A percentile compares a stretch with the other conserved stretches of the same genome.
phyloP scores from a whole-genome alignment of 2,329 filamentous ascomycete genomes.

The Tetracladium maxilliforme region DNA sequence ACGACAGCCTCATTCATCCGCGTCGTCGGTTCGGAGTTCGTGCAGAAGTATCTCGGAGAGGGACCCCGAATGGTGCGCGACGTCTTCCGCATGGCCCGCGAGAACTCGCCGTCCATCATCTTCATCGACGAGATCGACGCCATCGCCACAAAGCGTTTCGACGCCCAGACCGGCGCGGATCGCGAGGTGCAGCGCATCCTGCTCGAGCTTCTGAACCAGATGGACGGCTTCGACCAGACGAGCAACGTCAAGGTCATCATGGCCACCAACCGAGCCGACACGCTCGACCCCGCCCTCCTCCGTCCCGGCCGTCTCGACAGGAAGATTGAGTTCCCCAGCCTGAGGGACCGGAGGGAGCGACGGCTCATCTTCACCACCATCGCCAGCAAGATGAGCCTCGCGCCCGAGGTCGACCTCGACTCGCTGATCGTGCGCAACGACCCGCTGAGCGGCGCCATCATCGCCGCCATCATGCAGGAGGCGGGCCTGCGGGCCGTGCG shows the following conservation, averaged over 20 bases:
- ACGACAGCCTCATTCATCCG: conserved; percentile 97
- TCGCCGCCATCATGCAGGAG: conserved; percentile 98
- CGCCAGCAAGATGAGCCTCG: conserved; percentile 90
- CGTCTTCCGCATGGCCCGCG: conserved; percentile 96
- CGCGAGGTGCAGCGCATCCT: conserved; percentile 97
- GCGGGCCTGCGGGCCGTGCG: conserved; percentile 84
- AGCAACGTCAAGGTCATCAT: conserved; percentile 99
- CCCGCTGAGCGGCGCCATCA: conserved; percentile 85
- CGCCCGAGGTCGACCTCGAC: conserved; percentile 91
- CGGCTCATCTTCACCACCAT: conserved; percentile 97
- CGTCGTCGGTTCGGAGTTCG: conserved; percentile 95
- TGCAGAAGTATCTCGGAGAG: conserved; percentile 97
- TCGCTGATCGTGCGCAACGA: conserved; percentile 94
- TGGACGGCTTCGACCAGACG: conserved; percentile 99
- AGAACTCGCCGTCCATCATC: conserved; percentile 96
- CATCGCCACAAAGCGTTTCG: conserved; percentile 97
- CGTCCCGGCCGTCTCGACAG: conserved; percentile 90
- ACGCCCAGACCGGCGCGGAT: conserved; percentile 94
- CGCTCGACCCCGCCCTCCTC: conserved; percentile 84
- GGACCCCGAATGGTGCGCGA: conserved; percentile 98
- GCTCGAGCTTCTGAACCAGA: conserved; percentile 94
- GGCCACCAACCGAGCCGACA: conserved; percentile 97
- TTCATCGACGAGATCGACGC: conserved; percentile 99
- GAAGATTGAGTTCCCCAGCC: conserved; percentile 97
- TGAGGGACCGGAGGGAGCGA: conserved; percentile 86